Base-by-base conservation (phyloP, 805 yeast genomes). In the Myxozyma monticola region DNA sequence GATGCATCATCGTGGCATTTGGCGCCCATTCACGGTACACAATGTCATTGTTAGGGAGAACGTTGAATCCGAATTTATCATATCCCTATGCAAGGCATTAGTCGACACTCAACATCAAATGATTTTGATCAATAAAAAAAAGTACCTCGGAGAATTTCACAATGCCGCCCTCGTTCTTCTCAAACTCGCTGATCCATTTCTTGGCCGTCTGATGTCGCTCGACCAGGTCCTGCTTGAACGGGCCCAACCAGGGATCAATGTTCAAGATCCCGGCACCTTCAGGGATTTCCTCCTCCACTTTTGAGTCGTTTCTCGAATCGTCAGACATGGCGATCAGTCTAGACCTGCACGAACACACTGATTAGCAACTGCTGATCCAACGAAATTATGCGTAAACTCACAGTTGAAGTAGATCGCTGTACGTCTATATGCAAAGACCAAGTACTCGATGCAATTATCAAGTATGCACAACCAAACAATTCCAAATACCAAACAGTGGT, bases 11-110 rank as follows among this genome's bases (percentile, higher is more conserved):
- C 3, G 62, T 63, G 1, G 96, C 98, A 63, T 88, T 84, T 4
- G 98, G 99, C 1, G 95, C 89, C 82, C 96, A 91, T 68, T 91
- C 96, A 22, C 79, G 75, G 62, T 85, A 85, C 1, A 70, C 66
- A 43, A 90, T 78, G 5, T 77, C 75, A 54, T 80, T 78, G 46
- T 78, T 77, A 1, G 49, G 48, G 12, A 63, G 63, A 10, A 83
- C 82, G 61, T 87, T 89, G 54, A 93, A 71, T 1, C 99, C 99
- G 69, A 82, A 86, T 18, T 68, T 65, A 61, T 81, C 74, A 67
- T 88, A 91, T 4, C 95, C 83, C 53, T 82, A 25, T 20, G 14
- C 25, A 14, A 17, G 15, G 30, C 3, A 28, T 41, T 31, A 42
- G 36, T 21, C 9, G 12, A 30, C 30, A 18, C 14, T 31, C 6